Percentiles rank a stretch among this genome's conserved stretches.
Conservation (phyloP, 129 eudicot species). For the Cynara cardunculus region DNA sequence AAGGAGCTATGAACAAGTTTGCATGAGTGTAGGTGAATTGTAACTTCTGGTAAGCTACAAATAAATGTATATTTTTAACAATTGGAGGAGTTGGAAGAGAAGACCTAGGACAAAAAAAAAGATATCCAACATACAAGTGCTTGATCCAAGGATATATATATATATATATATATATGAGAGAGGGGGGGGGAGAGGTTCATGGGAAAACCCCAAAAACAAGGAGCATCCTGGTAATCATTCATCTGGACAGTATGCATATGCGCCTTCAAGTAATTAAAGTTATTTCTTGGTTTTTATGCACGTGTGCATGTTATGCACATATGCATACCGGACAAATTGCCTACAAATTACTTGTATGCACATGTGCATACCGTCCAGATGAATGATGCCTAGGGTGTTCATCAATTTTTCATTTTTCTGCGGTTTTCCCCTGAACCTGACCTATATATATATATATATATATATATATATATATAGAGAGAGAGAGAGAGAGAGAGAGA, state of each 20-base stretch:
- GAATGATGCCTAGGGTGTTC: neutral
- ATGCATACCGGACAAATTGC: too few species aligned
- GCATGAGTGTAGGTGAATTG: neutral
- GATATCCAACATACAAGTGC: neutral
- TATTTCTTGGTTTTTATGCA: too few species aligned
- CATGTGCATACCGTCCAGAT: neutral
- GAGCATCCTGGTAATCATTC: too few species aligned
- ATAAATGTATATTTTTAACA: neutral
- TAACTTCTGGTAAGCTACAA: neutral
- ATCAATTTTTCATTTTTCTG: too few species aligned
- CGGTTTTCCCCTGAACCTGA: neutral
- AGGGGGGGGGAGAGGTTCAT: neutral
- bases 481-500: neutral
- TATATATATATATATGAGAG: too few species aligned
- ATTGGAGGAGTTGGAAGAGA: neutral
- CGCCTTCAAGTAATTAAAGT: too few species aligned
- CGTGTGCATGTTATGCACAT: too few species aligned
- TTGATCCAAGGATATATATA: neutral
- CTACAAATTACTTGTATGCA: neutral
- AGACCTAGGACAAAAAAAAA: neutral
- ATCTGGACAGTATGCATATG: too few species aligned
- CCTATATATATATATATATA: neutral
- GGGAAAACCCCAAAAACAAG: too few species aligned
- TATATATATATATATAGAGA: neutral
- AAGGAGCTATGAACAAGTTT: neutral